Conservation (phyloP, 2,329 filamentous ascomycete genomes). For the Aspergillus sp. region DNA sequence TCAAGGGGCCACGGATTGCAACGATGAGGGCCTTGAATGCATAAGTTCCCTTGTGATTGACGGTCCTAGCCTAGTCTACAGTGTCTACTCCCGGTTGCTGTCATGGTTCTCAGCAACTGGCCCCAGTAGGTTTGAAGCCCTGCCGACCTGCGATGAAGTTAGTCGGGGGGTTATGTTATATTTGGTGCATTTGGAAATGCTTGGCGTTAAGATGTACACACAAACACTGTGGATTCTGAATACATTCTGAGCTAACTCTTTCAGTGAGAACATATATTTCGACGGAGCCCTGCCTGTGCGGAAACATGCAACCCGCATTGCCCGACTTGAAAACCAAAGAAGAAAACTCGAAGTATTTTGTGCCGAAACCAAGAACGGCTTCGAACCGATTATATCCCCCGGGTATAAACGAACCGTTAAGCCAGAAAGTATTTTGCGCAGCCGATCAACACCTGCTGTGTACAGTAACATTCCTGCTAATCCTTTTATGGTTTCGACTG, state of each 20-base stretch:
- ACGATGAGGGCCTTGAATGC: conserved; percentile 9
- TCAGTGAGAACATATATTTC: conserved; percentile 73
- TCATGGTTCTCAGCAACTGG: conserved; percentile 32
- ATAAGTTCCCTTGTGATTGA: conserved; percentile 60
- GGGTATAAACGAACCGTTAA: conserved; percentile 8
- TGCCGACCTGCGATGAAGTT: conserved; percentile 65
- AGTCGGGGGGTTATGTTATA: conserved; percentile 60
- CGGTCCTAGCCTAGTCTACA: conserved; percentile 75
- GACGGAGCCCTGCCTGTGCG: conserved; percentile 73
- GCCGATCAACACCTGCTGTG: conserved; percentile 24
- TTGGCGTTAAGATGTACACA: conserved; percentile 67
- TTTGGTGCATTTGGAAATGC: conserved; percentile 59
- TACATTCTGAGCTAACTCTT: conserved; percentile 11
- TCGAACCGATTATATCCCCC: conserved; percentile 16
- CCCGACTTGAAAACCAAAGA: conserved; percentile 61
- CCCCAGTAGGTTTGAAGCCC: conserved; percentile 51
- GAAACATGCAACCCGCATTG: conserved; percentile 64
- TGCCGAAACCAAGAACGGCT: conserved; percentile 32
- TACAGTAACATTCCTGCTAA: conserved; percentile 50
- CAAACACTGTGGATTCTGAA: conserved; percentile 4
- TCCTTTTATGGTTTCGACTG: conserved; percentile 73
- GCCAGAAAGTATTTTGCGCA: conserved; percentile 27
- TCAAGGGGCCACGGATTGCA: conserved; percentile 1
- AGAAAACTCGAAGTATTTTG: conserved; percentile 56
- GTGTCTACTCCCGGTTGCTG: conserved; percentile 63